These are phyloP conservation scores for Pseudonitzschia pungens DNA, from an alignment of 108 stramenopile genomes.

Conservation along the genomic window DNA sequence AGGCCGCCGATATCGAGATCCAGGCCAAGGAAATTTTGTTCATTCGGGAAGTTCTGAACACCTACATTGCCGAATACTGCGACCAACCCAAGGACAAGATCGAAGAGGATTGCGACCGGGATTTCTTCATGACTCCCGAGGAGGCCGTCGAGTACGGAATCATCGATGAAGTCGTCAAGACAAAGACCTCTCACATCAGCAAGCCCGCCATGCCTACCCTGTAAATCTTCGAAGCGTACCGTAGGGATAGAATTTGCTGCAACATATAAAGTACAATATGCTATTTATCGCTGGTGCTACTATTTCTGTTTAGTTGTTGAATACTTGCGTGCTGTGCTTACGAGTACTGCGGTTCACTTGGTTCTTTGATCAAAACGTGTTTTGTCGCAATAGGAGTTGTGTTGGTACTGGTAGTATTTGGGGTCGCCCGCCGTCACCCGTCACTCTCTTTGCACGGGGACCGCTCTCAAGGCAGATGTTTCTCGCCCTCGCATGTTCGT, in stretches of 20 bases:
- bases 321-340: too few relatives aligned
- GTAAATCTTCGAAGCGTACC: slow-evolving; percentile 4
- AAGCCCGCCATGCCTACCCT: slow-evolving; percentile 77
- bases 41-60: slow-evolving; percentile 88
- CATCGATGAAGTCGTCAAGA: slow-evolving; percentile 96
- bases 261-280: neutral
- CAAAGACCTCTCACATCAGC: slow-evolving; percentile 87
- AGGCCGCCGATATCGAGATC: slow-evolving; percentile 97
- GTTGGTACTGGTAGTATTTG: too few relatives aligned
- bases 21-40: slow-evolving; percentile 98
- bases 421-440: too few relatives aligned
- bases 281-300: too few relatives aligned
- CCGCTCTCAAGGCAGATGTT: neutral
- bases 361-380: too few relatives aligned
- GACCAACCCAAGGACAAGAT: slow-evolving; percentile 95
- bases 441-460: neutral
- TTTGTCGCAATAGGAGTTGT: too few relatives aligned
- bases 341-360: too few relatives aligned
- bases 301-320: too few relatives aligned
- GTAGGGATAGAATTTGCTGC: neutral
- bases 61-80: slow-evolving; percentile 92
- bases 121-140: slow-evolving; percentile 98
- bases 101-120: slow-evolving; percentile 94
- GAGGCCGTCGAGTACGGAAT: slow-evolving; percentile 97
- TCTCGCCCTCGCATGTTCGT: neutral